These are phyloP conservation scores for Chlorella ohadii DNA, from an alignment of 139 green algal genomes.

Conservation along the genomic window DNA sequence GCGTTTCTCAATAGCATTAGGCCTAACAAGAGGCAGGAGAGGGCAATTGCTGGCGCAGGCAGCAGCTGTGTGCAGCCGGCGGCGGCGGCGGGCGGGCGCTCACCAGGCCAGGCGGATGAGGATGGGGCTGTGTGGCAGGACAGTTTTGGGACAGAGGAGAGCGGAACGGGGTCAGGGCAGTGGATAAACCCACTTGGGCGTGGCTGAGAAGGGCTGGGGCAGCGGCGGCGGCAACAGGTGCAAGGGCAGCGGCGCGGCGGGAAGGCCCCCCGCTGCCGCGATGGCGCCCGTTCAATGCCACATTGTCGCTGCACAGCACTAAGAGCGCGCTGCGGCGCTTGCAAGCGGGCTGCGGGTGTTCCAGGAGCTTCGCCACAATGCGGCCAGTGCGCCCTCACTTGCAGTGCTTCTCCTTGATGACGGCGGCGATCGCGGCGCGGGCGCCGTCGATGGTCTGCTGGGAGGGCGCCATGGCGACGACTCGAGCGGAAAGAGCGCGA, in stretches of 20 bases:
- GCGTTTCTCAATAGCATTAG: too few species aligned
- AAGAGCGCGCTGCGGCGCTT: too few species aligned
- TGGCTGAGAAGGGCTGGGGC: not conserved
- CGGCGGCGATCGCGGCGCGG: not conserved
- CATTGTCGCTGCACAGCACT: not conserved
- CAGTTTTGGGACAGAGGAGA: not conserved
- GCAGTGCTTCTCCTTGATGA: constrained; percentile 13
- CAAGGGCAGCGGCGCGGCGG: too few species aligned
- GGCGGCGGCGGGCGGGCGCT: not conserved
- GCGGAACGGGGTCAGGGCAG: not conserved
- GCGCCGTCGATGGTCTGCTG: not conserved
- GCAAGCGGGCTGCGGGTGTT: too few species aligned
- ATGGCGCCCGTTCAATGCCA: not conserved
- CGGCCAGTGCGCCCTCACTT: not conserved
- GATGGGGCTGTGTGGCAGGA: not conserved
- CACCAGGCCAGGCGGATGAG: constrained; percentile 22
- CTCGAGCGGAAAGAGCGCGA: not conserved
- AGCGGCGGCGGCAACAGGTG: not conserved
- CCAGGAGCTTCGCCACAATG: too few species aligned
- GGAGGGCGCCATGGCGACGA: constrained; percentile 13
- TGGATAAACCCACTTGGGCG: not conserved
- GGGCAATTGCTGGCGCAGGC: not conserved
- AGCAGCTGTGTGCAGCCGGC: not conserved
- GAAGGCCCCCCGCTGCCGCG: not conserved
- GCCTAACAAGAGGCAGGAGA: not conserved